Base-by-base conservation (phyloP, 352 stramenopile genomes). In the Phytophthora litchii region DNA sequence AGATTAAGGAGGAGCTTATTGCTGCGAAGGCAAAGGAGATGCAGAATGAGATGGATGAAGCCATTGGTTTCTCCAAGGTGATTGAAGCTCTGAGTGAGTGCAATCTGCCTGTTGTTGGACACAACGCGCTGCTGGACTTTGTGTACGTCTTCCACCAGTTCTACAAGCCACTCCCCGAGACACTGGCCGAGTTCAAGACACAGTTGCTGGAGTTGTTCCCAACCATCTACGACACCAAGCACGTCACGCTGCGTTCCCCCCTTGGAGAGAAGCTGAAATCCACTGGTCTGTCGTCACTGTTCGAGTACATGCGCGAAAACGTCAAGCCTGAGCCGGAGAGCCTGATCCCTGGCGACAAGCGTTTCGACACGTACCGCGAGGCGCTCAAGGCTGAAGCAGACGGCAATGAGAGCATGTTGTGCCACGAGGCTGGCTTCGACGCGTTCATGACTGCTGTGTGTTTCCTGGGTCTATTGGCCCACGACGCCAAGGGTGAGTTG, bases 121-220 rank as follows among this genome's bases (percentile, higher is more conserved):
- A 95, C 74, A 95, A 95, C 55, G 85, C 82, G 42, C 70, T 95
- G 34, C 64, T 92, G 29, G 86, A 95, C 54, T 92, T 95, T 60
- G 77, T 91, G 9, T 92, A 95, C 55, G 67, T 91, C 35, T 93
- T 89, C 65, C 80, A 86, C 52, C 83, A 93, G 65, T 95, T 95
- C 51, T 88, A 84, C 66, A 86, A 80, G 42, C 80, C 83, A 8
- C 78, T 92, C n/a, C 86, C 86, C 5, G 53, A 75, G 5, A 88
- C 75, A 36, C 52, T 93, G 13, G 71, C 76, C 4, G 79, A 90
- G 36, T 95, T 91, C 61, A 91, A 91, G 58, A 52, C 66, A 38
- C 50, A 91, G 68, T 59, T 95, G 8, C 56, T 83, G 27, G 69
- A 83, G 67, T 50, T 84, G 14, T 95, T 95, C 55, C 86, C 86